phyloP scores from a whole-genome alignment of 768 basidiomycete species.

The Pleurotus tuoliensis region DNA sequence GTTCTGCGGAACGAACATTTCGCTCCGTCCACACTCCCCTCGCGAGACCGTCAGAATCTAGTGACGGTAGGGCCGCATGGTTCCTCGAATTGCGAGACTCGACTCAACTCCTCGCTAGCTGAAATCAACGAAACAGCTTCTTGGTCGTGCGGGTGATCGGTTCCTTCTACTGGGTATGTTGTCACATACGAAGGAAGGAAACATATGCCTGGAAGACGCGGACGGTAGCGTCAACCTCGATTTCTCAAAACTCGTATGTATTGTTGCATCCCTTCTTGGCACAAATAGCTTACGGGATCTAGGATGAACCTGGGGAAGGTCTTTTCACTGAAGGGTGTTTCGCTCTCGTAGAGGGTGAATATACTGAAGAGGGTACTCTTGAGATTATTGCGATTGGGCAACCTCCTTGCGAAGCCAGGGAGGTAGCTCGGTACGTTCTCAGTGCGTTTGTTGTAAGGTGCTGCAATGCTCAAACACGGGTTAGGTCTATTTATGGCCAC shows the following conservation, averaged over 20 bases:
- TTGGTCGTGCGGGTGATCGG: conserved; percentile 84
- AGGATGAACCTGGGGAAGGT: conserved; percentile 92
- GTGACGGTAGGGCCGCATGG: conserved; percentile 62
- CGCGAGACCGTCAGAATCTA: conserved; percentile 80
- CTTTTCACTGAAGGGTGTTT: conserved; percentile 96
- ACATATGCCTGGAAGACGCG: conserved; percentile 86
- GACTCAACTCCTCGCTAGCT: conserved; percentile 43
- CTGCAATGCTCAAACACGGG: conserved; percentile 10
- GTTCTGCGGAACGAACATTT: conserved; percentile 96
- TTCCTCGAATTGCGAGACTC: not conserved
- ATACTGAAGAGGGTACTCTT: conserved; percentile 86
- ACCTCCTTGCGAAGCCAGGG: conserved; percentile 91
- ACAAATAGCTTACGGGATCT: conserved; percentile 15
- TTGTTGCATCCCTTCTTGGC: conserved; percentile 6
- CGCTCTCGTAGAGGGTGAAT: conserved; percentile 93
- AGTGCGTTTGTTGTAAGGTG: too few relatives aligned
- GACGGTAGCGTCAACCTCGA: conserved; percentile 90
- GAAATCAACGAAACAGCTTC: conserved; percentile 91
- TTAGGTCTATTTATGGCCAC: conserved; percentile 90
- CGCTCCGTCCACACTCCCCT: conserved; percentile 90
- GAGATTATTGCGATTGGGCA: conserved; percentile 94
- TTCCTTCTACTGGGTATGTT: conserved; percentile 96
- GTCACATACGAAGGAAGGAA: conserved; percentile 84
- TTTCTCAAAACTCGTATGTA: conserved; percentile 72
- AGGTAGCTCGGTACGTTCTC: conserved; percentile 65